A percentile compares a stretch with the other conserved stretches of the same genome.
Conservation (phyloP, 306 rosid species). For the Trifolium subterraneum region DNA sequence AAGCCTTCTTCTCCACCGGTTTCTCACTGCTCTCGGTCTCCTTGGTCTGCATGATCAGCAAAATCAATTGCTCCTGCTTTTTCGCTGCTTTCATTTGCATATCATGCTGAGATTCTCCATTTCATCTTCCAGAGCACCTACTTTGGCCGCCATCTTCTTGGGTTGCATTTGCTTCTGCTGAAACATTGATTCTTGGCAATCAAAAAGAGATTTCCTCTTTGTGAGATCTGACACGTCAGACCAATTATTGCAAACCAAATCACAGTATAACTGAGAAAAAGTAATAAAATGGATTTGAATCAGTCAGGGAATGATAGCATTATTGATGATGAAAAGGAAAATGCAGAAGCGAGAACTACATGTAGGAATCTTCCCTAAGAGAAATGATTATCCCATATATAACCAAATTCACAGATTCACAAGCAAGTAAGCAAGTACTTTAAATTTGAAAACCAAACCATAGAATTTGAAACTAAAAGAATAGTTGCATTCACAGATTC, state of each 20-base stretch:
- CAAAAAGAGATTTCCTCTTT: not conserved
- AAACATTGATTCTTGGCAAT: not conserved
- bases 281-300: not conserved
- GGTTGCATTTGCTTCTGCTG: not conserved
- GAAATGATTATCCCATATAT: not conserved
- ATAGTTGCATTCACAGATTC: not conserved
- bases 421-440: conserved; percentile 13
- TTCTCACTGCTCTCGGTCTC: not conserved
- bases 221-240: not conserved
- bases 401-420: not conserved
- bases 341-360: not conserved
- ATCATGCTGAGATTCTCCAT: not conserved
- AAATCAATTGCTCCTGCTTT: not conserved
- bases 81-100: not conserved
- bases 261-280: not conserved
- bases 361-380: not conserved
- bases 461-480: too few species aligned
- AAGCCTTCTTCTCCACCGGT: not conserved
- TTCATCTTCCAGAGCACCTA: not conserved
- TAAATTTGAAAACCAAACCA: too few species aligned
- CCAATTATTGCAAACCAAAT: not conserved
- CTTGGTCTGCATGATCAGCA: not conserved
- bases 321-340: not conserved
- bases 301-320: not conserved
- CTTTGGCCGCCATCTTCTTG: not conserved